phyloP scores from a whole-genome alignment of 345 rosid genomes.

The Punica granatum region DNA sequence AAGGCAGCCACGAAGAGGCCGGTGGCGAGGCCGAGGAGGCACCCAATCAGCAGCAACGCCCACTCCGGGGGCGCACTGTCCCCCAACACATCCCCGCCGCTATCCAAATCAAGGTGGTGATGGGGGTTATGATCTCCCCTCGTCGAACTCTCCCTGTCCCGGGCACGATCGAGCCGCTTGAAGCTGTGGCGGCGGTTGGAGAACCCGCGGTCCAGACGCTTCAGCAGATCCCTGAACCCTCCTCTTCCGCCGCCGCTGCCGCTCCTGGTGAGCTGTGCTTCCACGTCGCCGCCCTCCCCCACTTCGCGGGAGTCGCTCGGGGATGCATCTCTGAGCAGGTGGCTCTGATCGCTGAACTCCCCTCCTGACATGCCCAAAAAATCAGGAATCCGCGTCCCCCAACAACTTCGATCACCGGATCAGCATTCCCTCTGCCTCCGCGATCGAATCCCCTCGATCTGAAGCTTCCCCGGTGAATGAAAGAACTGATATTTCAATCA shows the following conservation, averaged over 20 bases:
- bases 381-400: background rate
- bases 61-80: slow-evolving; percentile 93
- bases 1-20: slow-evolving; percentile 93
- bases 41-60: slow-evolving; percentile 84
- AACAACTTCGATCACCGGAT: background rate
- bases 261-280: slow-evolving; percentile 11
- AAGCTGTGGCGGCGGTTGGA: slow-evolving; percentile 49
- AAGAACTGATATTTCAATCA: background rate
- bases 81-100: slow-evolving; percentile 39
- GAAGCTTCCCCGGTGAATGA: background rate
- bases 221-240: slow-evolving; percentile 46
- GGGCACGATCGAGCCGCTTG: slow-evolving; percentile 37
- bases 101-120: slow-evolving; percentile 15
- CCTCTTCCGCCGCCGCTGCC: slow-evolving; percentile 13
- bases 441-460: slow-evolving; percentile 1
- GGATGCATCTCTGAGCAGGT: slow-evolving; percentile 15
- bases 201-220: slow-evolving; percentile 54
- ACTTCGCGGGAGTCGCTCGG: background rate
- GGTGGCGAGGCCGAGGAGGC: slow-evolving; percentile 86
- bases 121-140: slow-evolving; percentile 9
- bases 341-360: slow-evolving; percentile 18
- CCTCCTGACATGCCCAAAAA: slow-evolving; percentile 12
- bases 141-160: slow-evolving; percentile 19
- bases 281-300: slow-evolving; percentile 14
- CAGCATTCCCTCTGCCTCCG: background rate